These are phyloP conservation scores for Microdochium nivale DNA, from an alignment of 2,329 filamentous ascomycete species.

Conservation along the genomic window DNA sequence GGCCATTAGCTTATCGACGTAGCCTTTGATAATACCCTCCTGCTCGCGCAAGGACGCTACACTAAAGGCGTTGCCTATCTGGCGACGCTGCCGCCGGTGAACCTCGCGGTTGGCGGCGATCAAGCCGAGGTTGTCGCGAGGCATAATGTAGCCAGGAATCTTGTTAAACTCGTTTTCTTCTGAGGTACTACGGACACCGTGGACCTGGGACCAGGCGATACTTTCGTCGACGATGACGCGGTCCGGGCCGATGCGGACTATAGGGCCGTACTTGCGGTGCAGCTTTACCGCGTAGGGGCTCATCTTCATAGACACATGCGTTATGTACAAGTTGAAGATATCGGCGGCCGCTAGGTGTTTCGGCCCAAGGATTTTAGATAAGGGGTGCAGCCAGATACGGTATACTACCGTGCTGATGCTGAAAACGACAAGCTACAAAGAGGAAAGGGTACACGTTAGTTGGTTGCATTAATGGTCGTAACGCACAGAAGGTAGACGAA, in stretches of 20 bases:
- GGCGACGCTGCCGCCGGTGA: neutral
- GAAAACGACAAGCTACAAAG: too few relatives aligned
- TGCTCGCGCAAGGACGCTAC: constrained; percentile 10
- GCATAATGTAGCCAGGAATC: constrained; percentile 16
- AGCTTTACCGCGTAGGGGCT: neutral
- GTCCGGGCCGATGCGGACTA: neutral
- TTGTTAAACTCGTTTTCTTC: constrained; percentile 20
- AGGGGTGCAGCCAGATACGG: neutral
- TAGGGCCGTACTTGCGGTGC: neutral
- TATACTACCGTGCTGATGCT: too few relatives aligned
- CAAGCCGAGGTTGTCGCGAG: constrained; percentile 13
- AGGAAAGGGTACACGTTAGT: too few relatives aligned
- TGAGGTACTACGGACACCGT: constrained; percentile 2
- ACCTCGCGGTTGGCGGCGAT: constrained; percentile 5
- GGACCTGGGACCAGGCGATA: neutral
- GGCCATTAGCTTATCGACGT: neutral
- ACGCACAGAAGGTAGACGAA: too few relatives aligned
- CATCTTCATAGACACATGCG: neutral
- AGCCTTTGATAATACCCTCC: constrained; percentile 12
- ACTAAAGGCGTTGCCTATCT: constrained; percentile 6
- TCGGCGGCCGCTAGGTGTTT: neutral
- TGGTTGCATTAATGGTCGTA: too few relatives aligned
- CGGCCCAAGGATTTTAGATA: neutral
- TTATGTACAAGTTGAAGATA: neutral
- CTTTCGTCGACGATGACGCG: neutral